These are phyloP conservation scores for Kandelia obovata DNA, from an alignment of 345 rosid genomes.

Conservation along the genomic window DNA sequence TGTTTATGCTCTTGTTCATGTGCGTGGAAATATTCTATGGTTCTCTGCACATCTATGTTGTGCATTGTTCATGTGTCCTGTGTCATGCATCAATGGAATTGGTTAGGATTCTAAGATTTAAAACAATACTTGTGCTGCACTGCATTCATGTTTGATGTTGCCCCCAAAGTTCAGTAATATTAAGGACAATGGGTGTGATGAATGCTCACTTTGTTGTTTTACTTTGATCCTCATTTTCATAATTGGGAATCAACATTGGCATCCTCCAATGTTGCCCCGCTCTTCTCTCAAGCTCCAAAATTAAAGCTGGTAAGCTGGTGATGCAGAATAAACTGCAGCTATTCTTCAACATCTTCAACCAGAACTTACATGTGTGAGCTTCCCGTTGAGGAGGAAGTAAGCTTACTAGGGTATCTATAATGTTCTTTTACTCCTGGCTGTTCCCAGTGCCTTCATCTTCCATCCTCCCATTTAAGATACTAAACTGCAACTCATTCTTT, in stretches of 20 bases:
- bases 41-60: slow-evolving; percentile 63
- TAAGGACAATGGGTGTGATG: slow-evolving; percentile 11
- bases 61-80: slow-evolving; percentile 68
- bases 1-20: slow-evolving; percentile 73
- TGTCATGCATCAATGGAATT: slow-evolving; percentile 15
- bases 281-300: slow-evolving; percentile 76
- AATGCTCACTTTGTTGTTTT: slow-evolving; percentile 42
- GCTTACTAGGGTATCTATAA: slow-evolving; percentile 69
- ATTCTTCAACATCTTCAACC: slow-evolving; percentile 67
- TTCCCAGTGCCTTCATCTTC: slow-evolving; percentile 37
- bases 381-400: slow-evolving; percentile 57
- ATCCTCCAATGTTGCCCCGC: slow-evolving; percentile 58
- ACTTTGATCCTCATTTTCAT: slow-evolving; percentile 50
- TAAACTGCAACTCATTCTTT: slow-evolving; percentile 58
- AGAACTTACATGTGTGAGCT: slow-evolving; percentile 65
- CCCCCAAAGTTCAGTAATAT: slow-evolving; percentile 9
- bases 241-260: slow-evolving; percentile 77
- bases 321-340: slow-evolving; percentile 60
- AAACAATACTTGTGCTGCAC: not conserved
- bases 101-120: not conserved
- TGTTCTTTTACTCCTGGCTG: slow-evolving; percentile 46
- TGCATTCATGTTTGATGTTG: not conserved
- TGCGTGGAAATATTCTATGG: slow-evolving; percentile 66
- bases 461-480: slow-evolving; percentile 36
- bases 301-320: slow-evolving; percentile 67